Conservation (phyloP, 495 filamentous ascomycete species). For the Evernia prunastri region DNA sequence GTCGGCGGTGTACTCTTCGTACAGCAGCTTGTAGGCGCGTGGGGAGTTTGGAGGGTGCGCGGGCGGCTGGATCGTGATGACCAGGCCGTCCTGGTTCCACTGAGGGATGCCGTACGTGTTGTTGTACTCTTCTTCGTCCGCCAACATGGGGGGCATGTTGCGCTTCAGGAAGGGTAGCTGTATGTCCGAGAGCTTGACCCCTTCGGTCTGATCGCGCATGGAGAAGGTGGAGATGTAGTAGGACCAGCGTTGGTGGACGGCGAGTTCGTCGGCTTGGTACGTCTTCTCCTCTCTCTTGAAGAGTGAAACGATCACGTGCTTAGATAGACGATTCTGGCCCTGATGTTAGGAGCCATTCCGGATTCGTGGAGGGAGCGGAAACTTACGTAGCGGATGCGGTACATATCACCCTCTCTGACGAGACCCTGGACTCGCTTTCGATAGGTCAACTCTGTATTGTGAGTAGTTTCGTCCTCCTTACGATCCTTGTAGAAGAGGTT, state of each 20-base stretch:
- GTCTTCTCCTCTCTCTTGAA: constrained; percentile 76
- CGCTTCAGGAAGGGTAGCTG: constrained; percentile 64
- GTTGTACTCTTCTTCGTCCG: constrained; percentile 40
- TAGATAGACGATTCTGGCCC: constrained; percentile 48
- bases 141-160: constrained; percentile 56
- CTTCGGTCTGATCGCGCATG: constrained; percentile 83
- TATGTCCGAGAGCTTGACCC: constrained; percentile 58
- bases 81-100: constrained; percentile 64
- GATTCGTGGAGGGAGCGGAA: neutral
- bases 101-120: constrained; percentile 45
- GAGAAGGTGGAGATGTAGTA: constrained; percentile 91
- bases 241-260: constrained; percentile 63
- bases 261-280: constrained; percentile 57
- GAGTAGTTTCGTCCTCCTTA: constrained; percentile 72
- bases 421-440: constrained; percentile 81
- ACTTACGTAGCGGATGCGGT: constrained; percentile 78
- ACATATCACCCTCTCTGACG: constrained; percentile 84
- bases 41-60: constrained; percentile 42
- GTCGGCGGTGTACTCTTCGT: constrained; percentile 61
- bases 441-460: constrained; percentile 74
- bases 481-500: constrained; percentile 76
- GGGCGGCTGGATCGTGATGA: constrained; percentile 51
- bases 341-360: constrained; percentile 4
- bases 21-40: constrained; percentile 74
- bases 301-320: constrained; percentile 59